Base-by-base conservation (phyloP, 495 filamentous ascomycete genomes). In the Hypoxylon lenormandii region DNA sequence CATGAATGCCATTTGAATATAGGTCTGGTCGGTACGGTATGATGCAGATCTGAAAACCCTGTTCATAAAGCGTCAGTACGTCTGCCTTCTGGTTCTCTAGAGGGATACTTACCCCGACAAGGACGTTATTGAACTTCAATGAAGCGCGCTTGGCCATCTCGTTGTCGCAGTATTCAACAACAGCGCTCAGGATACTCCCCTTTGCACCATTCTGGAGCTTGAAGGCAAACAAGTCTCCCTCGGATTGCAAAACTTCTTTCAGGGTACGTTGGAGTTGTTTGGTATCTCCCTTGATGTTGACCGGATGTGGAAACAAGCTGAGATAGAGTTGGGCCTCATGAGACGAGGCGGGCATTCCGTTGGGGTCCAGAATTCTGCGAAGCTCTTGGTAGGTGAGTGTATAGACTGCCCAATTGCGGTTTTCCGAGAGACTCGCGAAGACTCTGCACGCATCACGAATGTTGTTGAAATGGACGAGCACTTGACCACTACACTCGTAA, bases 381-480 rank as follows among this genome's bases (percentile, higher is more conserved):
- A 81, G 83, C 18, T 85, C 79, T 49, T 60, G 73, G 3, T 81
- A 76, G 16, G 77, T 76, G 16, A 90, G 78, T 53, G 83, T 86
- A 49, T 80, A 74, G 11, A 82, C 79, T 30, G 69, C 56, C 83
- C 86, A 90, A 37, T 82, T 80, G n/a, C 73, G 77, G 54, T 76
- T 72, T 46, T 78, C 73, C 30, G 79, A 73, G 43, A 85, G 66
- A 13, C 81, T 82, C 28, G 79, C 74, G 59, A 81, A 80, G 15
- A 82, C 77, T 18, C 79, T 79, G 42, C 76, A 81, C 26, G 86
- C 82, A 69, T 89, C 86, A 55, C 81, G 80, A 45, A 90, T 84
- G 63, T 91, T 85, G 12, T 79, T 74, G 64, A 89, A 84, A 3
- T 78, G 82, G 53, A 90, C 72, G 66, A 84, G 88, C n/a, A 88